phyloP scores from a whole-genome alignment of 139 green algal species.

The Eudorina sp. region DNA sequence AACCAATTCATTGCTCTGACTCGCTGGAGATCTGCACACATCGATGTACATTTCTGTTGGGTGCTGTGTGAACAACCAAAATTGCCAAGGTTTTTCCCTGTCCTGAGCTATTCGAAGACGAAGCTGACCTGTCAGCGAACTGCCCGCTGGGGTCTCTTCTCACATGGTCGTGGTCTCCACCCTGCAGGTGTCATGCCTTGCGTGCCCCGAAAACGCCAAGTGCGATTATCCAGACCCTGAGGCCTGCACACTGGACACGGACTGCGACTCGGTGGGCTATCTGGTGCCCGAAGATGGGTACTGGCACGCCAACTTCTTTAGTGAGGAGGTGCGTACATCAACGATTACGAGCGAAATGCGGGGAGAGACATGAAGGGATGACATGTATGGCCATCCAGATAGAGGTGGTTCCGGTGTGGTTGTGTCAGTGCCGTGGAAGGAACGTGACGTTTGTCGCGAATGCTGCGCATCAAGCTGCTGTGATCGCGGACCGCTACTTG shows the following conservation, averaged over 20 bases:
- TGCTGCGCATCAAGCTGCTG: too few species aligned
- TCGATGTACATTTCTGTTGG: not conserved
- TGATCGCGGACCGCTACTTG: too few species aligned
- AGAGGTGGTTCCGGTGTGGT: not conserved
- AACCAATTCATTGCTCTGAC: too few species aligned
- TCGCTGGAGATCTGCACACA: not conserved
- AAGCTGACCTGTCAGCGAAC: too few species aligned
- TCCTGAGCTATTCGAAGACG: too few species aligned
- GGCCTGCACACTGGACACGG: not conserved
- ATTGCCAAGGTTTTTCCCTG: not conserved
- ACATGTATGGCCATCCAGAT: not conserved
- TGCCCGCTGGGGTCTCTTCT: too few species aligned
- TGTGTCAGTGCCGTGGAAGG: not conserved
- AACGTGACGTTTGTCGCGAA: not conserved
- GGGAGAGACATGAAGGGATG: not conserved
- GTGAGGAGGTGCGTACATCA: conserved; percentile 10
- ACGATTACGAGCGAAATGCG: too few species aligned
- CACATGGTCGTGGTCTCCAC: not conserved
- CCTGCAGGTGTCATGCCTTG: not conserved
- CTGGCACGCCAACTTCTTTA: conserved; percentile 46
- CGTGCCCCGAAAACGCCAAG: conserved; percentile 20
- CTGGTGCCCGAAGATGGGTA: conserved; percentile 33
- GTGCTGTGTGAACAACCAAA: too few species aligned
- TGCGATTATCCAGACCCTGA: not conserved
- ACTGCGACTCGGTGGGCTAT: not conserved